A percentile compares a stretch with the other conserved stretches of the same genome.
phyloP scores from a whole-genome alignment of 768 basidiomycete species.

The Hygrophoropsis aurantiaca region DNA sequence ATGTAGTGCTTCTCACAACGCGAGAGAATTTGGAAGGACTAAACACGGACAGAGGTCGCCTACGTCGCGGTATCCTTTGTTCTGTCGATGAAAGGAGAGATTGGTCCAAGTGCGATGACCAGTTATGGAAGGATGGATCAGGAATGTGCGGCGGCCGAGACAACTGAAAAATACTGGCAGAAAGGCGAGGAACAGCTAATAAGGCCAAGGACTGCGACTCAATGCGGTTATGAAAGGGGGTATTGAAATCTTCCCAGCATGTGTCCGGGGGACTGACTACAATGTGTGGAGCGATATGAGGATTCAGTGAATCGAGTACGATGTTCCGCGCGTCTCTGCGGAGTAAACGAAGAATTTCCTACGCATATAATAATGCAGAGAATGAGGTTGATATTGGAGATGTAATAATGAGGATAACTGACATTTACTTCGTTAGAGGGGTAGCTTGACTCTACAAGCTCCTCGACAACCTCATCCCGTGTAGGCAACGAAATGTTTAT shows the following conservation, averaged over 20 bases:
- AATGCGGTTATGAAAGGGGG: conserved; percentile 36
- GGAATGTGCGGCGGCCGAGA: neutral
- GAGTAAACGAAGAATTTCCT: conserved; percentile 17
- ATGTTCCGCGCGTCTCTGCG: conserved; percentile 30
- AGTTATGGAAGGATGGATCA: neutral
- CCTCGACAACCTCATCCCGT: no score
- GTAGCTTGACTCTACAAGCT: no score
- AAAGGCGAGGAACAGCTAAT: conserved; percentile 36
- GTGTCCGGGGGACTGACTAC: conserved; percentile 50
- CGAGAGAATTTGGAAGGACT: conserved; percentile 29
- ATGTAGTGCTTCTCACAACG: conserved; percentile 19
- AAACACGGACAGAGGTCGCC: conserved; percentile 24
- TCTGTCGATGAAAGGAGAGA: neutral
- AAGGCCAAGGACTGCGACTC: conserved; percentile 33
- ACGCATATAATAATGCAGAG: neutral
- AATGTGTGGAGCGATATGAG: conserved; percentile 47
- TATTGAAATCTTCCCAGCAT: conserved; percentile 32
- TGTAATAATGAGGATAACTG: neutral
- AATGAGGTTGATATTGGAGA: no score
- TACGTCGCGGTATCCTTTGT: neutral
- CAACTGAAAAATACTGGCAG: conserved; percentile 5
- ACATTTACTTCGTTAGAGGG: no score
- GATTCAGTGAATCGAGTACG: conserved; percentile 43
- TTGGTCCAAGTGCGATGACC: neutral
- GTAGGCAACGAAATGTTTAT: neutral